Evolutionary conservation across 768 basidiomycete species (phyloP), one percentile per base, ranked within the genome.

Genomic region (Tephrocybe sp.): DNA sequence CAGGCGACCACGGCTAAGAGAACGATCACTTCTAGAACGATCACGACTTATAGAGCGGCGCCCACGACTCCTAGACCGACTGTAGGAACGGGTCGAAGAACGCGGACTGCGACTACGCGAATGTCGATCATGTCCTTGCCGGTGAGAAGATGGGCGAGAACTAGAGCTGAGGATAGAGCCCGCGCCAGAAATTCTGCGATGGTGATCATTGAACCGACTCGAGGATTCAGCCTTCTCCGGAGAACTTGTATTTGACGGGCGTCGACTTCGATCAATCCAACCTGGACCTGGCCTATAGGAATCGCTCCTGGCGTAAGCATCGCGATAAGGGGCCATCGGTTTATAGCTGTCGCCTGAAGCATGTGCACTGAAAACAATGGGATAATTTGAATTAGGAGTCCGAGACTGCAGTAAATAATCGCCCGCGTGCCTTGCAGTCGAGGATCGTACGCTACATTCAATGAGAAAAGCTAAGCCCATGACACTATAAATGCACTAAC

Each of bases 271-370:
- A n/a, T 51, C 52, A 31, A 9, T 32, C 25, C 52, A 47, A 25
- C 54, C 51, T 5, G 49, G 51, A 7, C 69, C 66, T 48, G 82
- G 82, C 48, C 82, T 70, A 57, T 86, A 84, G 6, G 72, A 74
- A 60, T 87, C 76, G 40, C 64, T 71, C 44, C 64, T 64, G 30
- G 67, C 61, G 53, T 67, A 61, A 21, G 73, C 63, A 40, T 78
- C 75, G 54, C 74, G 69, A 39, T 72, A 67, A 41, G 58, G 63
- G 49, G 69, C 68, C 32, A 69, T 38, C 43, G 80, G 79, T 39
- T 79, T 76, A 67, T 82, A 83, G 21, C 75, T 74, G 54, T 85
- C 83, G 40, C 67, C 69, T 31, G 66, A 60, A 45, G 56, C 37
- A 25, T 47, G n/a, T 16, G 22, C 43, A 47, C 30, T 25, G 36